Evolutionary conservation across 176 grass and related monocot species (phyloP).

Genomic region (Lolium rigidum): DNA sequence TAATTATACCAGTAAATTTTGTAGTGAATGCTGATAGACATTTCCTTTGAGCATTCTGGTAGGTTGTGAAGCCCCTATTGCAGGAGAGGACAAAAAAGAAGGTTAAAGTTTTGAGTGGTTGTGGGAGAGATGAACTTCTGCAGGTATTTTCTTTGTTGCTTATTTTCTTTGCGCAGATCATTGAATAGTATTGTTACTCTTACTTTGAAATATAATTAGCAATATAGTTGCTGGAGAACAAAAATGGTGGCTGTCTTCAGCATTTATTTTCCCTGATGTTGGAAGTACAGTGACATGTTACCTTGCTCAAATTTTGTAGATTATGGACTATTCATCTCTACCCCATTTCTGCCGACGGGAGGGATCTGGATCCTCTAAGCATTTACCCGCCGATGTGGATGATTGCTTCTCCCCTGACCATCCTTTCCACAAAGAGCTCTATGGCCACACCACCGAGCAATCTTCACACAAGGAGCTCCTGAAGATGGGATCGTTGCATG

Average conservation of each 20-base stretch:
- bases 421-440: slow-evolving; percentile 90
- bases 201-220: not conserved
- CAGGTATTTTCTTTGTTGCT: slow-evolving; percentile 52
- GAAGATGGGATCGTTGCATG: slow-evolving; percentile 87
- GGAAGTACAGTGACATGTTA: not conserved
- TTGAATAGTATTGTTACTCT: not conserved
- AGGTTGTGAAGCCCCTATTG: slow-evolving; percentile 95
- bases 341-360: slow-evolving; percentile 89
- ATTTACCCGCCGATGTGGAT: slow-evolving; percentile 41
- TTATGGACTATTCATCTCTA: slow-evolving; percentile 85
- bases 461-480: slow-evolving; percentile 48
- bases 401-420: slow-evolving; percentile 78
- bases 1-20: not conserved
- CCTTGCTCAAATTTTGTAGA: slow-evolving; percentile 45
- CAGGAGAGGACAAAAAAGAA: slow-evolving; percentile 98
- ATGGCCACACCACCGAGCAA: slow-evolving; percentile 61
- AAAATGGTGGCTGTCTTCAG: not conserved
- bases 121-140: slow-evolving; percentile 86
- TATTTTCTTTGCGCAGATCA: not conserved
- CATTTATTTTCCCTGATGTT: not conserved
- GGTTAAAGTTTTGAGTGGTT: slow-evolving; percentile 80
- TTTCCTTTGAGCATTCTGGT: slow-evolving; percentile 42
- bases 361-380: slow-evolving; percentile 62
- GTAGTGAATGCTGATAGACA: slow-evolving; percentile 11
- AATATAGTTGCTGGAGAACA: not conserved